Evolutionary conservation across 2,329 filamentous ascomycete species (phyloP).

Genomic region (Penicillium sp.): DNA sequence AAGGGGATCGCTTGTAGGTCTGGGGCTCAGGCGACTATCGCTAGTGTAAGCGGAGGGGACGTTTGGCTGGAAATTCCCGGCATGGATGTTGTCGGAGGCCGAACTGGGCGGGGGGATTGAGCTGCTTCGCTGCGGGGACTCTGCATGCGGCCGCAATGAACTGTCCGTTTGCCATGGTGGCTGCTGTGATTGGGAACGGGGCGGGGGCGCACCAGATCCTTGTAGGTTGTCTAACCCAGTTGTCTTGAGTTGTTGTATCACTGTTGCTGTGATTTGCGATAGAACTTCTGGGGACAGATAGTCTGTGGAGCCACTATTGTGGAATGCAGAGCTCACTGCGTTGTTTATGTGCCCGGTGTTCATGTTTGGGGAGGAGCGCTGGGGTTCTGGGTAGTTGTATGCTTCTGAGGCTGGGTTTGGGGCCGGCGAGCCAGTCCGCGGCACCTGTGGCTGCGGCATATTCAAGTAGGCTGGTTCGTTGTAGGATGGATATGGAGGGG

Average conservation of each 20-base stretch:
- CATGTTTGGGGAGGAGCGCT: conserved; percentile 11
- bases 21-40: conserved; percentile 17
- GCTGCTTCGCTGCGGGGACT: conserved; percentile 15
- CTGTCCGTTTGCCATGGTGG: conserved; percentile 17
- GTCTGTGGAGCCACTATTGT: conserved; percentile 42
- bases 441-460: conserved; percentile 33
- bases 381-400: conserved; percentile 10
- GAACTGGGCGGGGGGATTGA: conserved; percentile 16
- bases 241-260: conserved; percentile 51
- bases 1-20: conserved; percentile 17
- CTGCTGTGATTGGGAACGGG: conserved; percentile 19
- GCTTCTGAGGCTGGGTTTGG: conserved; percentile 10
- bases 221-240: conserved; percentile 33
- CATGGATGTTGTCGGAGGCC: conserved; percentile 5
- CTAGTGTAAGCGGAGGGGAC: conserved; percentile 15
- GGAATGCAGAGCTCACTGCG: conserved; percentile 50
- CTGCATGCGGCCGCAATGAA: conserved; percentile 13
- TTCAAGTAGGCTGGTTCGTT: conserved; percentile 25
- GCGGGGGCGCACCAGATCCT: conserved; percentile 20
- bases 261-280: conserved; percentile 51
- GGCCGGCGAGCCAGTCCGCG: conserved; percentile 14
- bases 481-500: conserved; percentile 28
- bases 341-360: conserved; percentile 44
- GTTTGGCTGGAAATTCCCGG: conserved; percentile 17
- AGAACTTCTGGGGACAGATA: conserved; percentile 53